A percentile compares a stretch with the other conserved stretches of the same genome.
Conservation (phyloP, 352 stramenopile genomes). For the Globisporangium paroecandrum region DNA sequence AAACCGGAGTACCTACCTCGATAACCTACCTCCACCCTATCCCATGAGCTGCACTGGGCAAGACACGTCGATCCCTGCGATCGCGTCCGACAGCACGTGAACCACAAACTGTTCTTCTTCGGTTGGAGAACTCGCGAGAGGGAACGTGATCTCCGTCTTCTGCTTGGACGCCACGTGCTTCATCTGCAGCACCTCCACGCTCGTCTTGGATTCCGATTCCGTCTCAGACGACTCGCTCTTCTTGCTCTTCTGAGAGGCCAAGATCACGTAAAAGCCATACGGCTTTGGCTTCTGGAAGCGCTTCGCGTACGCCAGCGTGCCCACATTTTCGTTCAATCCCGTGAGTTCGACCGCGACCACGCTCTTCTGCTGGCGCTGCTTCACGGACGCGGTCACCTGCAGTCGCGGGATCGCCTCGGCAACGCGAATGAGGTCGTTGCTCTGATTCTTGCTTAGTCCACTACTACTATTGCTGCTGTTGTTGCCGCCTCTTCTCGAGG, state of each 20-base stretch:
- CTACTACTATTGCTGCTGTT: conserved; percentile 9
- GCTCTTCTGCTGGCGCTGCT: conserved; percentile 22
- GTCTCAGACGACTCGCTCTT: not conserved
- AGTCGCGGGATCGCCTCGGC: conserved; percentile 45
- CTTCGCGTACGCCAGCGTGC: conserved; percentile 32
- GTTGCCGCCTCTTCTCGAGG: conserved; percentile 10
- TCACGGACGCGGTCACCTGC: conserved; percentile 23
- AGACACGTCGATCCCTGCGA: conserved; percentile 38
- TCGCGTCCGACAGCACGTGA: conserved; percentile 52
- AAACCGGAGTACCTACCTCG: too few relatives aligned
- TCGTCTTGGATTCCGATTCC: not conserved
- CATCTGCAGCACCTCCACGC: conserved; percentile 39
- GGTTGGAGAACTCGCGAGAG: conserved; percentile 13
- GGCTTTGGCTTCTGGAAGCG: conserved; percentile 61
- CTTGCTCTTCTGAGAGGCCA: conserved; percentile 24
- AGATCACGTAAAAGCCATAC: conserved; percentile 71
- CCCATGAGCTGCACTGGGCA: conserved; percentile 8
- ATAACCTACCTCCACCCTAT: not conserved
- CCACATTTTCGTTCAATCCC: conserved; percentile 26
- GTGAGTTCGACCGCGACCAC: conserved; percentile 40
- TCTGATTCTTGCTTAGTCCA: conserved; percentile 27
- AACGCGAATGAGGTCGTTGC: conserved; percentile 44
- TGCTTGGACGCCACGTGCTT: conserved; percentile 60
- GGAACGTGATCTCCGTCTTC: conserved; percentile 32
- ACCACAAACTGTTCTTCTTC: conserved; percentile 23